Conservation (phyloP, 2,329 filamentous ascomycete genomes). For the Xylariaceae sp. region DNA sequence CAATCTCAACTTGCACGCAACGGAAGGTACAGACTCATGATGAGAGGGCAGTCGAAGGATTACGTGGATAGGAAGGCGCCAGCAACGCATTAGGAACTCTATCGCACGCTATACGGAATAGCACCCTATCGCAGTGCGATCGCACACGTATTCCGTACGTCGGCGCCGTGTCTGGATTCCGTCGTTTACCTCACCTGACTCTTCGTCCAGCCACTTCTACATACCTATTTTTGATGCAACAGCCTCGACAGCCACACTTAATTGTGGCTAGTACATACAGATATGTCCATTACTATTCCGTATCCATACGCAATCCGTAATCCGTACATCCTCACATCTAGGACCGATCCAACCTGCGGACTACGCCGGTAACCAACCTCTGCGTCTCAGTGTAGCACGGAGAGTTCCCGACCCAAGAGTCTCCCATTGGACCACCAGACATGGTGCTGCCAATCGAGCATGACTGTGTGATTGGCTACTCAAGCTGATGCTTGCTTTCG, state of each 20-base stretch:
- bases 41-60: no score
- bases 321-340: background rate
- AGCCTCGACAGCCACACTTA: no score
- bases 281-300: no score
- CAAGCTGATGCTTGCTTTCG: slow-evolving; percentile 6
- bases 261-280: no score
- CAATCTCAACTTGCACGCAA: background rate
- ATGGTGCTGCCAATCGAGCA: background rate
- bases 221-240: no score
- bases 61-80: no score
- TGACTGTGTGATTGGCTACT: slow-evolving; percentile 7
- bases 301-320: background rate
- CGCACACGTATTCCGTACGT: no score
- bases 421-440: background rate
- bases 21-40: background rate
- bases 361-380: background rate
- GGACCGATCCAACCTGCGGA: background rate
- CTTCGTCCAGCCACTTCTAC: no score
- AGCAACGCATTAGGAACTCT: background rate
- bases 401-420: background rate
- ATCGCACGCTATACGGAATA: background rate
- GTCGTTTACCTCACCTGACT: no score
- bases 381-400: background rate
- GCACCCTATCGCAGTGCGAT: no score
- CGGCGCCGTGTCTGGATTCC: no score